Conservation (phyloP, 768 basidiomycete genomes). For the Astraeus odoratus region DNA sequence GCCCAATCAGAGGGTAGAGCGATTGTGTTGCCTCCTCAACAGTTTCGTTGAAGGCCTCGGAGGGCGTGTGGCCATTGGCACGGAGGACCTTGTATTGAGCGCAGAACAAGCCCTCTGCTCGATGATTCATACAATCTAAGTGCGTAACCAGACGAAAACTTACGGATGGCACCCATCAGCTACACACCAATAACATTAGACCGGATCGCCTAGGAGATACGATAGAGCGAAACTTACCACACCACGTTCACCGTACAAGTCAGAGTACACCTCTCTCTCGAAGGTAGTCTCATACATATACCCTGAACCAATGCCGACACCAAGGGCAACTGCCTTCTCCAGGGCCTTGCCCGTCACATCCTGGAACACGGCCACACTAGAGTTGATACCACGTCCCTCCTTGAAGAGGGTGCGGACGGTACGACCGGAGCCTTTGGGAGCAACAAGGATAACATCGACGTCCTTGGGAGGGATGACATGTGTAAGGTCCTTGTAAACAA, state of each 20-base stretch:
- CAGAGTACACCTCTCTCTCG: slow-evolving; percentile 99
- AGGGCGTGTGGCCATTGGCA: slow-evolving; percentile 93
- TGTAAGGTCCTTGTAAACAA: slow-evolving; percentile 97
- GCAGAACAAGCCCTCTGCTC: slow-evolving; percentile 90
- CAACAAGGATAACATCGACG: slow-evolving; percentile 98
- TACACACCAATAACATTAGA: slow-evolving; percentile 20
- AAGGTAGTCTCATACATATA: slow-evolving; percentile 99
- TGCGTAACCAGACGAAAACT: slow-evolving; percentile 21
- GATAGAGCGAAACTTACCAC: slow-evolving; percentile 56
- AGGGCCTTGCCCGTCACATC: slow-evolving; percentile 97
- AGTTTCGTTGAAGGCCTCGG: slow-evolving; percentile 99
- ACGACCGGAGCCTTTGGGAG: slow-evolving; percentile 97
- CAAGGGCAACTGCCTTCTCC: slow-evolving; percentile 94
- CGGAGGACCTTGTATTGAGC: slow-evolving; percentile 98
- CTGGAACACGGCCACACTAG: slow-evolving; percentile 91
- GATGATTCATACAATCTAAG: slow-evolving; percentile 2
- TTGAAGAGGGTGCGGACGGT: slow-evolving; percentile 99
- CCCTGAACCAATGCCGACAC: slow-evolving; percentile 91
- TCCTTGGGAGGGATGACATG: slow-evolving; percentile 86
- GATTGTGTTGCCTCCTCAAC: slow-evolving; percentile 99
- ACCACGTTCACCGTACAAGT: slow-evolving; percentile 99
- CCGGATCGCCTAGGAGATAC: slow-evolving; percentile 7
- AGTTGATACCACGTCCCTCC: slow-evolving; percentile 98
- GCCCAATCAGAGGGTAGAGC: slow-evolving; percentile 93
- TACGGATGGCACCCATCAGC: slow-evolving; percentile 97